Evolutionary conservation across 2,329 filamentous ascomycete genomes (phyloP).

Genomic region (Sphaerulina musiva): DNA sequence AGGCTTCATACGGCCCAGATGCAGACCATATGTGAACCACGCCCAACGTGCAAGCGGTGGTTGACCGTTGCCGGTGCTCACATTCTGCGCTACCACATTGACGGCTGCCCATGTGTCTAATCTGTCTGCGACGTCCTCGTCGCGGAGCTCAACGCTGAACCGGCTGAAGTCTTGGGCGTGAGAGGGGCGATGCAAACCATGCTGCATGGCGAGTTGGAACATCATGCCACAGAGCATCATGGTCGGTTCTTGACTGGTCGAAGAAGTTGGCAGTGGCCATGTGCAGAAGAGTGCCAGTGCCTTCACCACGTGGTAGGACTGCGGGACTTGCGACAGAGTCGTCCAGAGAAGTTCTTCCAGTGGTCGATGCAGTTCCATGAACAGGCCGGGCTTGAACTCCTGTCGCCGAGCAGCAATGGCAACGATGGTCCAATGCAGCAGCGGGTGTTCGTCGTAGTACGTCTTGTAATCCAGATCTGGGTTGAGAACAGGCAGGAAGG

Average conservation of each 20-base stretch:
- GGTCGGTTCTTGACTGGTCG: constrained; percentile 70
- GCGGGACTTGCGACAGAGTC: constrained; percentile 69
- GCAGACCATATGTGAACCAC: constrained; percentile 68
- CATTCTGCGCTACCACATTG: constrained; percentile 73
- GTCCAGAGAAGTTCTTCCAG: constrained; percentile 68
- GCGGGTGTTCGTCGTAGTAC: constrained; percentile 68
- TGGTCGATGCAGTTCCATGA: constrained; percentile 59
- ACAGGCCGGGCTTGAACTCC: constrained; percentile 54
- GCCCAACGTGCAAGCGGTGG: constrained; percentile 50
- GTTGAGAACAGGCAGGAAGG: constrained; percentile 69
- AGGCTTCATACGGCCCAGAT: constrained; percentile 54
- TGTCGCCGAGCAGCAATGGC: constrained; percentile 69
- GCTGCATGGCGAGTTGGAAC: constrained; percentile 81
- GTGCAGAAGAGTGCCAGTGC: constrained; percentile 72
- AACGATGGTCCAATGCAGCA: constrained; percentile 81
- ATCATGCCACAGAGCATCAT: constrained; percentile 76
- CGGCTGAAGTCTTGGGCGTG: constrained; percentile 78
- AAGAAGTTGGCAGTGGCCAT: constrained; percentile 78
- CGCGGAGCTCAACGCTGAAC: constrained; percentile 59
- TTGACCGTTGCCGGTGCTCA: constrained; percentile 78
- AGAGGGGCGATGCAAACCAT: constrained; percentile 72
- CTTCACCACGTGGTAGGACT: constrained; percentile 74
- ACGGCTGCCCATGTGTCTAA: constrained; percentile 78
- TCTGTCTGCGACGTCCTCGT: constrained; percentile 71
- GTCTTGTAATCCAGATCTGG: constrained; percentile 45